A percentile compares a stretch with the other conserved stretches of the same genome.
These are phyloP conservation scores for Quambalaria eucalypti DNA, from an alignment of 1,284 basidiomycete species.

Conservation along the genomic window DNA sequence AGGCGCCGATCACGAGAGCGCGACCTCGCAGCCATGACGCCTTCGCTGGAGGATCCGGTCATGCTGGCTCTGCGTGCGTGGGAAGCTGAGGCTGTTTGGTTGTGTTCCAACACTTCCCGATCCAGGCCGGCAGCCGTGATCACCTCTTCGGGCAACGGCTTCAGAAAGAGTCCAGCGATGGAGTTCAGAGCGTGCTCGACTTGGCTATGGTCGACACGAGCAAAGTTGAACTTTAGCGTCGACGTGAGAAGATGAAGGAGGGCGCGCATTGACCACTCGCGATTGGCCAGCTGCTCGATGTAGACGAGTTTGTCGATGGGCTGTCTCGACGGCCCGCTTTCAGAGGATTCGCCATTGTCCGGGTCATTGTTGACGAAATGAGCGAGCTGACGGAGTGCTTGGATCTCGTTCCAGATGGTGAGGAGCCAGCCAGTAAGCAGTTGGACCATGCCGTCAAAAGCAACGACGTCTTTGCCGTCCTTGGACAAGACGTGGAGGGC, in stretches of 20 bases:
- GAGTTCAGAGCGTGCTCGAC: conserved; percentile 25
- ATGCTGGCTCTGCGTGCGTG: conserved; percentile 17
- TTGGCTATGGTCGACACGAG: conserved; percentile 24
- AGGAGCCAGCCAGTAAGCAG: conserved; percentile 27
- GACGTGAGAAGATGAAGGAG: conserved; percentile 30
- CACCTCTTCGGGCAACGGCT: conserved; percentile 29
- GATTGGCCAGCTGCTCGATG: conserved; percentile 12
- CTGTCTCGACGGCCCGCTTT: background rate
- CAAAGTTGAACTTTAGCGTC: conserved; percentile 41
- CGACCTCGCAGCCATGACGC: background rate
- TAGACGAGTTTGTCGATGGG: conserved; percentile 7
- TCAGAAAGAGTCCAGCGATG: conserved; percentile 20
- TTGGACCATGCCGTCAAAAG: conserved; percentile 29
- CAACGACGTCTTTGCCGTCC: conserved; percentile 35
- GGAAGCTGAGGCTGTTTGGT: too few species aligned
- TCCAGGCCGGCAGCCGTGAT: too few species aligned
- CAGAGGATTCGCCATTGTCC: conserved; percentile 3
- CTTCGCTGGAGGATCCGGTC: too few species aligned
- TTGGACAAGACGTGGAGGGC: conserved; percentile 39
- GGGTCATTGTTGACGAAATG: background rate
- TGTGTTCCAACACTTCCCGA: too few species aligned
- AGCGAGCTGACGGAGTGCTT: conserved; percentile 14
- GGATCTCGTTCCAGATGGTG: conserved; percentile 30
- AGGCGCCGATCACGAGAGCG: conserved; percentile 14
- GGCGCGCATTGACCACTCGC: conserved; percentile 27